Base-by-base conservation (phyloP, 108 stramenopile genomes). In the Cyclotella distinguenda region DNA sequence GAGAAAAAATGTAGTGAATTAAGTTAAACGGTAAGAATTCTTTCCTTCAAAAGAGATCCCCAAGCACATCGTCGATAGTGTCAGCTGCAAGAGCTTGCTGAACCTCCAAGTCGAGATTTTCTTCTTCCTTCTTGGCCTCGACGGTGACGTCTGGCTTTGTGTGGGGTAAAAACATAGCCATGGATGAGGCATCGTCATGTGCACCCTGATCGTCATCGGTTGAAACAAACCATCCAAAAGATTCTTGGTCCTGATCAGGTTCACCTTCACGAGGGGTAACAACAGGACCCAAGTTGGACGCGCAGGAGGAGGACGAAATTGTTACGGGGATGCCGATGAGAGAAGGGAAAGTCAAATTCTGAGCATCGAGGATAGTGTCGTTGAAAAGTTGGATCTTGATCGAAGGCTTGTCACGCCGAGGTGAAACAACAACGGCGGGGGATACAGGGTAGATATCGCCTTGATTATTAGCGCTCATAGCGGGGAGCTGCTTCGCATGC, bases 271-370 rank as follows among this genome's bases (percentile, higher is more conserved):
- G 67, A 9, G 67, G 38, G 5, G 57, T 57, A 4, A 58, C 53
- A 12, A 55, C 36, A 25, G 34, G 23, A 36, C 47, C 57, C 11
- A 58, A 10, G 18, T 55, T 68, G 19, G 59, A 35, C 10, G 68
- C 31, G 35, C 58, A 74, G 28, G 73, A 66, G 48, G 65, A 74
- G 5, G 52, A 66, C 15, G 73, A 74, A 23, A 74, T 25, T 19
- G 60, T 46, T 11, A 25, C 39, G 4, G 65, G 73, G 6, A 74
- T 49, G 3, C 34, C 58, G 44, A 53, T 59, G 22, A 74, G 51
- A n/a, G 73, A 66, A 31, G 73, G 73, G 51, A 74, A 66, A 43
- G 73, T 44, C 73, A 66, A 51, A 44, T 65, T 48, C 73, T 74
- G 73, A 0, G 61, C 52, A 58, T 66, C 73, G 21, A 25, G 65